A percentile compares a stretch with the other conserved stretches of the same genome.
phyloP scores from a whole-genome alignment of 306 rosid species.

The Vicia villosa region DNA sequence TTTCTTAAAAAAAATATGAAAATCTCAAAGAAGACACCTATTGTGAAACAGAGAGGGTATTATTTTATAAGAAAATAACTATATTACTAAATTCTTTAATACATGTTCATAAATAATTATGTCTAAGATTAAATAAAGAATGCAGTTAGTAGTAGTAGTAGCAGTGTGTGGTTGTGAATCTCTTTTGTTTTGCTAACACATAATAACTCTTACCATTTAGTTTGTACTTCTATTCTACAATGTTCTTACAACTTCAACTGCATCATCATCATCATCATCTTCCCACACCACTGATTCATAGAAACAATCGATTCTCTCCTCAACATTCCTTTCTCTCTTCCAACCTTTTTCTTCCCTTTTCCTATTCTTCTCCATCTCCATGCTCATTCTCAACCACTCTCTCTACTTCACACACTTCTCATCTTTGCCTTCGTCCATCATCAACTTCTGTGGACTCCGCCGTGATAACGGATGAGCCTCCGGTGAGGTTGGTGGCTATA shows the following conservation, averaged over 20 bases:
- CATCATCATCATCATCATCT: background rate
- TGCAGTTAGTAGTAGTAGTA: too few relatives aligned
- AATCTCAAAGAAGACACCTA: too few relatives aligned
- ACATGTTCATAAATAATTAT: too few relatives aligned
- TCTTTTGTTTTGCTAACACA: background rate
- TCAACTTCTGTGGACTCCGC: conserved; percentile 38
- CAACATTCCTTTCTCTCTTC: background rate
- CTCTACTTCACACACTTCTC: conserved; percentile 6
- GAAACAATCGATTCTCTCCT: background rate
- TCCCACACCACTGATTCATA: background rate
- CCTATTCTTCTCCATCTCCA: background rate
- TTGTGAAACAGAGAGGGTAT: too few relatives aligned
- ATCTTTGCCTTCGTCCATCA: conserved; percentile 6
- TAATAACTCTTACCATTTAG: too few relatives aligned
- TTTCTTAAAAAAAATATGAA: too few relatives aligned
- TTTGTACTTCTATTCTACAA: background rate
- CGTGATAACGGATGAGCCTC: conserved; percentile 36
- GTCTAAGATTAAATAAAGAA: too few relatives aligned
- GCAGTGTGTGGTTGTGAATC: background rate
- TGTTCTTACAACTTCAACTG: background rate
- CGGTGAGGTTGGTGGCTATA: conserved; percentile 66
- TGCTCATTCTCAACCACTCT: background rate
- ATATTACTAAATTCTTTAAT: too few relatives aligned
- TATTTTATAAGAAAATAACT: too few relatives aligned
- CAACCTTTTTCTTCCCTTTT: conserved; percentile 27